These are phyloP conservation scores for Osmozyma mogii DNA, from an alignment of 805 yeast genomes.

Conservation along the genomic window DNA sequence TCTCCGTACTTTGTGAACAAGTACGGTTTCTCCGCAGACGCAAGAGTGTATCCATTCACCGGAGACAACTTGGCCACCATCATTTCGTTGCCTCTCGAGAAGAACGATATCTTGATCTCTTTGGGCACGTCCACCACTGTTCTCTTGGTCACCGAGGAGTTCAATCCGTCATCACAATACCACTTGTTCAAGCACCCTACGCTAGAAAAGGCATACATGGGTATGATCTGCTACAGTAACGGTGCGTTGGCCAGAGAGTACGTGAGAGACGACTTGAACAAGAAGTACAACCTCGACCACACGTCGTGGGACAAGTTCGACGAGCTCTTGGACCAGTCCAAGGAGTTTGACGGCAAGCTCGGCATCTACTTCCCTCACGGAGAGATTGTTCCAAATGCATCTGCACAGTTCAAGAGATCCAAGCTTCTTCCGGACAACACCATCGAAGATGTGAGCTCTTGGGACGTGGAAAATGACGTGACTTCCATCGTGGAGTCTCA, in stretches of 20 bases:
- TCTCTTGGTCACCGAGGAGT: constrained; percentile 68
- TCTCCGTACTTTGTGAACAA: constrained; percentile 52
- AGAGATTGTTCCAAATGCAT: constrained; percentile 83
- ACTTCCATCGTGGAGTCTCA: constrained; percentile 78
- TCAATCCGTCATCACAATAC: constrained; percentile 71
- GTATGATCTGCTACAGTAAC: constrained; percentile 90
- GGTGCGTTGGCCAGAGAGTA: constrained; percentile 83
- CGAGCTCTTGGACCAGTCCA: constrained; percentile 37
- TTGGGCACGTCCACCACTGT: constrained; percentile 93
- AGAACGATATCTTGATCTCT: constrained; percentile 72
- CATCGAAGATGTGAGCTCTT: constrained; percentile 18
- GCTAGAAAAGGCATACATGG: constrained; percentile 70
- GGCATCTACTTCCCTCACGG: constrained; percentile 85
- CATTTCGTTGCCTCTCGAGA: constrained; percentile 66
- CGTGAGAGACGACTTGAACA: constrained; percentile 56
- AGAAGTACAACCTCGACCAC: constrained; percentile 24
- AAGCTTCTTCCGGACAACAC: constrained; percentile 23
- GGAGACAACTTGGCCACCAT: constrained; percentile 91
- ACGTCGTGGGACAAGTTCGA: constrained; percentile 58
- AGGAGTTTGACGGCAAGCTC: constrained; percentile 36
- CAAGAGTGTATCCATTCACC: constrained; percentile 68
- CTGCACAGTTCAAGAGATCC: constrained; percentile 54
- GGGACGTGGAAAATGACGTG: constrained; percentile 58
- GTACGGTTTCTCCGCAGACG: constrained; percentile 53
- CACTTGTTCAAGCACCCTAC: constrained; percentile 87